Evolutionary conservation across 2,329 filamentous ascomycete species (phyloP).

Genomic region (Hymenoscyphus infarciens): DNA sequence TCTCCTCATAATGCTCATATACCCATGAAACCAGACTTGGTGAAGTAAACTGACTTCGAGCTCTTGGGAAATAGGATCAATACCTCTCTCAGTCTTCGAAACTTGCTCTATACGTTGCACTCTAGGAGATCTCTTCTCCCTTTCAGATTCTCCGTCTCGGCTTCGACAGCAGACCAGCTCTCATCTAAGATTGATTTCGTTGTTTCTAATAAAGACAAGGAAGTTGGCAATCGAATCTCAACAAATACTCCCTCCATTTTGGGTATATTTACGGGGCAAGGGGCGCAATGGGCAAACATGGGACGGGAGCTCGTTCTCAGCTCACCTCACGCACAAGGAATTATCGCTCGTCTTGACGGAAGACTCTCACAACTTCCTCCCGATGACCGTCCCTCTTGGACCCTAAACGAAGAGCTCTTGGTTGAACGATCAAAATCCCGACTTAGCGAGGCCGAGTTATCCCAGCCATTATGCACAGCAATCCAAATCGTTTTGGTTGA

Average conservation of each 20-base stretch:
- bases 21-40: neutral
- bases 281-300: constrained; percentile 20
- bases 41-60: neutral
- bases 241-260: neutral
- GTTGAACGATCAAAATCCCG: constrained; percentile 27
- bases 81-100: constrained; percentile 9
- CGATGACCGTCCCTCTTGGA: constrained; percentile 13
- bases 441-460: constrained; percentile 35
- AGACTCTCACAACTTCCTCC: constrained; percentile 7
- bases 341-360: constrained; percentile 5
- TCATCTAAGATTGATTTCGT: constrained; percentile 13
- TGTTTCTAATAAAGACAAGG: constrained; percentile 2
- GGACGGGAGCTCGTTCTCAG: constrained; percentile 15
- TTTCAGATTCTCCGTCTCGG: constrained; percentile 10
- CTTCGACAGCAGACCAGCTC: constrained; percentile 12
- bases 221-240: constrained; percentile 3
- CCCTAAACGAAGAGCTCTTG: constrained; percentile 35
- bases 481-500: constrained; percentile 38
- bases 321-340: constrained; percentile 25
- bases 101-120: constrained; percentile 14
- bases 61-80: constrained; percentile 2
- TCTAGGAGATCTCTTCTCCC: constrained; percentile 6
- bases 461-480: constrained; percentile 42
- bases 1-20: too few relatives aligned
- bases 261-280: constrained; percentile 18